These are phyloP conservation scores for Trichomonas vaginalis DNA, from an alignment of 208 protist species.

Conservation along the genomic window DNA sequence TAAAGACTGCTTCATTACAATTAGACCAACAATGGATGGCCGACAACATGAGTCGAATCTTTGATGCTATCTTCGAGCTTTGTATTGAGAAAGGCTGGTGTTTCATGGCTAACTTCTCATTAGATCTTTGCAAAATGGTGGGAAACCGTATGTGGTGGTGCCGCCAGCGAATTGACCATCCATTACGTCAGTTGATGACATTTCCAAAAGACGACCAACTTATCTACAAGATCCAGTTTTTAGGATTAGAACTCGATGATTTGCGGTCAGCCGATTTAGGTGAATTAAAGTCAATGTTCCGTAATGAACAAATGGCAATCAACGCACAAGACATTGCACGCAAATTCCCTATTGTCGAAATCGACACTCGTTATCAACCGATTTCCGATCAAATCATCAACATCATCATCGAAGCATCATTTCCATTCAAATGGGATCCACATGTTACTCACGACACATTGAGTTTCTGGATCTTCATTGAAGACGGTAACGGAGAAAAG, in stretches of 20 bases:
- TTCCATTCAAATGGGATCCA: neutral
- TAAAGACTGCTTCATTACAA: neutral
- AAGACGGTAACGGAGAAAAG: neutral
- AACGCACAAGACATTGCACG: neutral
- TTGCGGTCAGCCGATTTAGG: neutral
- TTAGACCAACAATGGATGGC: constrained; percentile 68
- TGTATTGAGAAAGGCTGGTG: constrained; percentile 73
- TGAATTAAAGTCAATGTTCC: neutral
- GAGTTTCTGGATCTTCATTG: neutral
- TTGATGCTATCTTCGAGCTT: constrained; percentile 78
- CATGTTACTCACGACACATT: neutral
- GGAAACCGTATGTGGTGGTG: neutral
- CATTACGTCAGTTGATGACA: neutral
- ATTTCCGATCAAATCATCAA: neutral
- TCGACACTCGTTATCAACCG: neutral
- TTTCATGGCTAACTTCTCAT: neutral
- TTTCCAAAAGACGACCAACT: neutral
- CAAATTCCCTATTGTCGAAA: neutral
- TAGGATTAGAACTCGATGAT: neutral
- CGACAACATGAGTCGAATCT: constrained; percentile 58
- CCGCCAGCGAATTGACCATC: neutral
- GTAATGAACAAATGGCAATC: neutral
- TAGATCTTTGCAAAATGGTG: constrained; percentile 1
- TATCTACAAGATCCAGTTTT: neutral
- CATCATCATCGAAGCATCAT: neutral